phyloP scores from a whole-genome alignment of 1,139 yeast genomes.

The Suhomyces guaymorum region DNA sequence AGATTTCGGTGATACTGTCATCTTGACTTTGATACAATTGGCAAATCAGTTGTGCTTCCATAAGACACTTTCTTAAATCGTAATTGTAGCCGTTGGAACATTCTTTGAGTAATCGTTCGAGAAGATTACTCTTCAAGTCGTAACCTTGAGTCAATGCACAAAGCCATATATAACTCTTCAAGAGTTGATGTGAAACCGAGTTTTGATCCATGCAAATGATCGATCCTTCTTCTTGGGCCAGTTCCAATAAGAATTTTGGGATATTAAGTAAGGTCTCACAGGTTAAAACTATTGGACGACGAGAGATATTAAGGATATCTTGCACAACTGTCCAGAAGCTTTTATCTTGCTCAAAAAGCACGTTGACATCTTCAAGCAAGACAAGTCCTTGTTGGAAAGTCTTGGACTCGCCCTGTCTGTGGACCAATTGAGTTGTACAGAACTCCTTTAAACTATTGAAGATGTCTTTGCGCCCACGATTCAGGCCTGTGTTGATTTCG shows the following conservation, averaged over 20 bases:
- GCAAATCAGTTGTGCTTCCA: slow-evolving; percentile 60
- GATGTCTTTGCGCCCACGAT: slow-evolving; percentile 73
- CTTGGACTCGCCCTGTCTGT: slow-evolving; percentile 33
- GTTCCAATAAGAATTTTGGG: slow-evolving; percentile 53
- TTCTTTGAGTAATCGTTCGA: slow-evolving; percentile 34
- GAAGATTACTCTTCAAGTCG: slow-evolving; percentile 28
- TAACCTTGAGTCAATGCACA: slow-evolving; percentile 42
- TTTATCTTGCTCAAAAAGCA: slow-evolving; percentile 75
- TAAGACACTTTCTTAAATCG: slow-evolving; percentile 60
- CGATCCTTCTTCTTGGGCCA: slow-evolving; percentile 46
- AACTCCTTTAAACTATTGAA: slow-evolving; percentile 68
- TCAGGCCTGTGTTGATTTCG: slow-evolving; percentile 75
- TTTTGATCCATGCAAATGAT: slow-evolving; percentile 28
- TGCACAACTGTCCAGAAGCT: slow-evolving; percentile 78
- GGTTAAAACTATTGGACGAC: slow-evolving; percentile 80
- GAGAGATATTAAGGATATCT: slow-evolving; percentile 61
- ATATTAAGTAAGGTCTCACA: slow-evolving; percentile 58
- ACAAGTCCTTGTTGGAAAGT: slow-evolving; percentile 66
- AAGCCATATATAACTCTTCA: slow-evolving; percentile 40
- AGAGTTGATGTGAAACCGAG: slow-evolving; percentile 21
- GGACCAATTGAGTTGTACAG: slow-evolving; percentile 82
- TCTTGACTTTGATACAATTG: slow-evolving; percentile 19
- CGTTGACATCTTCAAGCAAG: slow-evolving; percentile 83
- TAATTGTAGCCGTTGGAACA: slow-evolving; percentile 24
- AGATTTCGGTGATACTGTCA: slow-evolving; percentile 2